phyloP scores from a whole-genome alignment of 179 eudicot species.

The Drosera spatulata region DNA sequence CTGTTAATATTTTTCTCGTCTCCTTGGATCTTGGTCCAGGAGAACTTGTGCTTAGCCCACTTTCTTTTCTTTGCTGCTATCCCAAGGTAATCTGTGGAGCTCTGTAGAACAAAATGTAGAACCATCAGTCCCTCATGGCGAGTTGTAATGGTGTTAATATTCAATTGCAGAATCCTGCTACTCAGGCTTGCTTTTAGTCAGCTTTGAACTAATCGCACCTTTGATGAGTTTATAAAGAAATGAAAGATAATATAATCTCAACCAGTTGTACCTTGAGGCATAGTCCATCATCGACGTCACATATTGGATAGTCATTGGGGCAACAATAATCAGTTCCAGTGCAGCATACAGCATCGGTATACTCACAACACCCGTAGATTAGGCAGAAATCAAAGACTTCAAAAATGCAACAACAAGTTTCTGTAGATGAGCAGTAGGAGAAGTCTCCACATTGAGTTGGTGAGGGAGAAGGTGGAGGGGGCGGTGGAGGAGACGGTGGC shows the following conservation, averaged over 20 bases:
- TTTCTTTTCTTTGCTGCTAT: slow-evolving; percentile 25
- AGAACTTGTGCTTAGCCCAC: slow-evolving; percentile 44
- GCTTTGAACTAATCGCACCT: no score
- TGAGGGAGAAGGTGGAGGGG: slow-evolving; percentile 27
- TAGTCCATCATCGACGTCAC: slow-evolving; percentile 31
- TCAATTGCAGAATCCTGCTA: neutral
- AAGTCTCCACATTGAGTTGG: slow-evolving; percentile 51
- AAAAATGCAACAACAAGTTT: slow-evolving; percentile 56
- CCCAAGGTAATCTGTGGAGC: slow-evolving; percentile 21
- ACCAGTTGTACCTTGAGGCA: slow-evolving; percentile 41
- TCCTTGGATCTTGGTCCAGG: slow-evolving; percentile 42
- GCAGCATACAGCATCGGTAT: slow-evolving; percentile 56
- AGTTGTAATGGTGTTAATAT: neutral
- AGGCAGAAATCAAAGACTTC: slow-evolving; percentile 37
- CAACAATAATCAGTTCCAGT: slow-evolving; percentile 46
- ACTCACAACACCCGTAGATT: slow-evolving; percentile 51
- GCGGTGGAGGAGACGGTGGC: slow-evolving; percentile 24
- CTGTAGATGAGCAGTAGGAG: slow-evolving; percentile 39
- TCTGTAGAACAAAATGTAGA: slow-evolving; percentile 10
- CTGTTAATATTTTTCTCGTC: slow-evolving; percentile 7
- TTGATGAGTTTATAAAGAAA: neutral
- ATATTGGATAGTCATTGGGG: slow-evolving; percentile 57
- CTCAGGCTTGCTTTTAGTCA: neutral
- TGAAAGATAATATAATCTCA: neutral
- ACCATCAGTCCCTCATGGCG: neutral